Evolutionary conservation across 2,329 filamentous ascomycete species (phyloP), one percentile per base, ranked within the genome.

Genomic region (Nectriaceae sp.): DNA sequence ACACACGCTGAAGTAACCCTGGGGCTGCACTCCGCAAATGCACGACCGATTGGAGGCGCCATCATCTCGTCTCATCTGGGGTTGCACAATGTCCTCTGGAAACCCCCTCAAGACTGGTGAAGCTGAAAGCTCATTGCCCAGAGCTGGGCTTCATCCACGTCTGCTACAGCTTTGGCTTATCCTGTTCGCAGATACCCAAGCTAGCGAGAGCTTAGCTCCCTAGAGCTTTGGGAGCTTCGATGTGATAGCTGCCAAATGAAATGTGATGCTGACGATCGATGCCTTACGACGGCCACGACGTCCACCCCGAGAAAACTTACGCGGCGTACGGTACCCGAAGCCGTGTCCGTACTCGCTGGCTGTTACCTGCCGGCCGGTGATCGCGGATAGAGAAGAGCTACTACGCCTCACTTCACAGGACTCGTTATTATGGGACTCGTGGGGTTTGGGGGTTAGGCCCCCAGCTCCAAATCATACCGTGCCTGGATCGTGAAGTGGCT

Each of bases 21-120:
- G 52, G 54, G 49, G 54, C 53, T 62, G 44, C 45, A 49, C 49
- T 51, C 54, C 52, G 53, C 45, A 50, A 41, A 60, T 50, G 55
- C 59, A 59, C 40, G 43, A 45, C 51, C 58, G 52, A 61, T 61
- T 60, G 58, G 52, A 61, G 40, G 53, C 45, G 31, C 41, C 48
- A 53, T 50, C 49, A 53, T 53, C 47, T 60, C 46, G 39, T 40
- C 55, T 47, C 41, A 29, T 36, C 41, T 21, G 40, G 37, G 35
- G 43, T 50, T 52, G 54, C 52, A 49, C 39, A 45, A 35, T 42
- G 36, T 42, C n/a, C 31, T n/a, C n/a, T n/a, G n/a, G n/a, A n/a
- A n/a, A n/a, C n/a, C n/a, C n/a, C n/a, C n/a, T n/a, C n/a, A n/a
- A n/a, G n/a, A n/a, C n/a, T n/a, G n/a, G n/a, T n/a, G n/a, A n/a